Evolutionary conservation across 2,329 filamentous ascomycete genomes (phyloP), one percentile per base, ranked within the genome.

Genomic region (Torrubiellomyces zombiae): DNA sequence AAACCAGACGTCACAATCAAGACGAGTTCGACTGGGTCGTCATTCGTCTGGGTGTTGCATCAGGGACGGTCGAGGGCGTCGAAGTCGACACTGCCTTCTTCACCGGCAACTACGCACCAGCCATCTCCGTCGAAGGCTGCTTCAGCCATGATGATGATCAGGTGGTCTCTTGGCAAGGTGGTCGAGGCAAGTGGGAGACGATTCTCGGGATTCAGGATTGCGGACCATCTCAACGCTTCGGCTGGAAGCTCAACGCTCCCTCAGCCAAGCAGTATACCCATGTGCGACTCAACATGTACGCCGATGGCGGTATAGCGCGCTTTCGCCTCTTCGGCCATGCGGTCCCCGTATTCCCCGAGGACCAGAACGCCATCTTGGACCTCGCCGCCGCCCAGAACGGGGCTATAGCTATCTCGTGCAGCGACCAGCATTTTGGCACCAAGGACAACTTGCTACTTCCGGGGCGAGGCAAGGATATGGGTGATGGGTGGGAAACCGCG

Each of bases 401-500:
- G 20, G 80, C 70, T 17, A 67, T 85, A 14, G 79, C 77, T 18
- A 56, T 81, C 7, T 63, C 67, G 2, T 85, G 78, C 57, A 81
- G 71, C 32, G 79, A 89, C 48, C 74, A 89, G 53, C 80, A 89
- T 50, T 91, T 85, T 40, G 78, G 80, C 31, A 77, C 71, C 18
- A 82, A 77, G 46, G 72, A 79, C 44, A 85, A 86, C 50, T 56
- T 86, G 17, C 62, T 85, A n/a, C 58, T 85, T 4, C 79, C 79
- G 0, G 78, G 77, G 3, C 63, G 79, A 14, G 79, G 79, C 20
- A 72, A 75, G 46, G 77, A 89, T 51, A 89, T 89, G 80, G 76
- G 79, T 25, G 80, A 86, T 45, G 81, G 80, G 6, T 89, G 81
- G 80, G 80, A 89, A 53, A 89, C 80, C 28, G 70, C 75, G 36